Percentiles rank a stretch among this genome's conserved stretches.
Conservation (phyloP, 2,329 filamentous ascomycete species). For the Fusarium sp. region DNA sequence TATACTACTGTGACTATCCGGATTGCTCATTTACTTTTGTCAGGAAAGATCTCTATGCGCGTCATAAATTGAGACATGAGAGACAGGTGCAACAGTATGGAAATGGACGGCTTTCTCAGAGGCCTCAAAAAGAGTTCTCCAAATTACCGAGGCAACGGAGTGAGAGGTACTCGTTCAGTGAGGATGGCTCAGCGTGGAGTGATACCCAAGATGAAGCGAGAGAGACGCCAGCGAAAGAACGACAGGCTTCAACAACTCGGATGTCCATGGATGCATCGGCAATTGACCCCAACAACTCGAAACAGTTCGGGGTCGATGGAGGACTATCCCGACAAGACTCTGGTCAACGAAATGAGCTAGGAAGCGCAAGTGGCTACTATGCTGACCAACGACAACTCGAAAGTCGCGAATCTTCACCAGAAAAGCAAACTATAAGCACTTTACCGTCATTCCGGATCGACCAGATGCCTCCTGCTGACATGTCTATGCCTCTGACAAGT, state of each 20-base stretch:
- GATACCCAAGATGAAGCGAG: constrained; percentile 45
- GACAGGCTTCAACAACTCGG: constrained; percentile 6
- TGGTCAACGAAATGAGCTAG: constrained; percentile 27
- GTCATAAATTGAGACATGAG: constrained; percentile 46
- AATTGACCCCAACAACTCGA: constrained; percentile 6
- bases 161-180: constrained; percentile 44
- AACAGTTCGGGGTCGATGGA: constrained; percentile 4
- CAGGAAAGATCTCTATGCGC: constrained; percentile 46
- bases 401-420: constrained; percentile 43
- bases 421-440: constrained; percentile 32
- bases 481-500: constrained; percentile 40
- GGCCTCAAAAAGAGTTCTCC: constrained; percentile 43
- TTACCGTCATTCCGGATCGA: constrained; percentile 38
- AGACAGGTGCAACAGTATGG: constrained; percentile 45
- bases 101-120: constrained; percentile 43
- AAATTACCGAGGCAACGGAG: constrained; percentile 34
- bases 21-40: constrained; percentile 47
- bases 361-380: constrained; percentile 26
- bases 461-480: constrained; percentile 34
- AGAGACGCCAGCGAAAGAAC: constrained; percentile 36
- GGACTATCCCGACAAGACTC: constrained; percentile 26
- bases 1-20: constrained; percentile 47
- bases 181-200: constrained; percentile 46
- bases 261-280: constrained; percentile 22
- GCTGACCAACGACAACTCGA: constrained; percentile 33